Evolutionary conservation across 2,329 filamentous ascomycete species (phyloP).

Genomic region (Stagonosporopsis chrysanthemi): DNA sequence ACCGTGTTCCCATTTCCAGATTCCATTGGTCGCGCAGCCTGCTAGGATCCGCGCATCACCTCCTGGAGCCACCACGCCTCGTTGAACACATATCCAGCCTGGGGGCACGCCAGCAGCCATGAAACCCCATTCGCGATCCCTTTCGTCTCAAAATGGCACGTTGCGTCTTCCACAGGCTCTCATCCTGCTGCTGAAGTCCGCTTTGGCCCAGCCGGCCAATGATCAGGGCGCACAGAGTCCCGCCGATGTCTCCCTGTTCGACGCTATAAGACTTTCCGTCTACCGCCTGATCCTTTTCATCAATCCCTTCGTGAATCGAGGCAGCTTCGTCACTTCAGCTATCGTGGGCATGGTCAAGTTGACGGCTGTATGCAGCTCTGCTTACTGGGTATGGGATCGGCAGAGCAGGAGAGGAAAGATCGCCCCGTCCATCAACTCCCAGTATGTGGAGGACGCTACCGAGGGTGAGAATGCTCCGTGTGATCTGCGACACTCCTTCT

Average conservation of each 20-base stretch:
- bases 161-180: slow-evolving; percentile 49
- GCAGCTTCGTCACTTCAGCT: slow-evolving; percentile 28
- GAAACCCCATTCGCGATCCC: slow-evolving; percentile 48
- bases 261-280: slow-evolving; percentile 38
- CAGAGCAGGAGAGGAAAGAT: slow-evolving; percentile 26
- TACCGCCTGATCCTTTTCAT: slow-evolving; percentile 31
- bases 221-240: slow-evolving; percentile 35
- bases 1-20: slow-evolving; percentile 38
- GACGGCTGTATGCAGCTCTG: slow-evolving; percentile 48
- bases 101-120: slow-evolving; percentile 41
- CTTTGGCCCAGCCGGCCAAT: slow-evolving; percentile 35
- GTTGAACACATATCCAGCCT: slow-evolving; percentile 48
- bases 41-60: slow-evolving; percentile 27
- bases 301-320: slow-evolving; percentile 35
- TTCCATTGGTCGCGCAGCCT: slow-evolving; percentile 43
- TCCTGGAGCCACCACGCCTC: slow-evolving; percentile 34
- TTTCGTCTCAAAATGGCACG: slow-evolving; percentile 41
- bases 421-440: slow-evolving; percentile 27
- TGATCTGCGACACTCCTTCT: slow-evolving; percentile 16
- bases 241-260: slow-evolving; percentile 33
- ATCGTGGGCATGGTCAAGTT: slow-evolving; percentile 51
- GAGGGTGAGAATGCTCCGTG: slow-evolving; percentile 34
- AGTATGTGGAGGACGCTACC: slow-evolving; percentile 30
- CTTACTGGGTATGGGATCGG: slow-evolving; percentile 44
- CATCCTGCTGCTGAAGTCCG: slow-evolving; percentile 40